These are phyloP conservation scores for Fusarium devonianum DNA, from an alignment of 2,329 filamentous ascomycete species.

Conservation along the genomic window DNA sequence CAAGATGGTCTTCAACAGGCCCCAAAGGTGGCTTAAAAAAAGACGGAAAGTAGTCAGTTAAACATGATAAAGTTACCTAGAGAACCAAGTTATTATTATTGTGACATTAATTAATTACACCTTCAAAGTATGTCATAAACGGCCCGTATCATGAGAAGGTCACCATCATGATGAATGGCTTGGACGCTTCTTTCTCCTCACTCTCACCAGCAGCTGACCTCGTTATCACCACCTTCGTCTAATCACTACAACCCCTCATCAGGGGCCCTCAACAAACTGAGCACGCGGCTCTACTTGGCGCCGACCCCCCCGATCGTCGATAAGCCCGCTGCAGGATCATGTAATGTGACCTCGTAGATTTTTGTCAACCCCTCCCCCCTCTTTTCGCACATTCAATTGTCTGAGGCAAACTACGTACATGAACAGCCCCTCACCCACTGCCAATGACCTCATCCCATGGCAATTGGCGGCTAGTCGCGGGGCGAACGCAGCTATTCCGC, in stretches of 20 bases:
- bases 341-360: conserved; percentile 35
- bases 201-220: background rate
- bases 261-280: conserved; percentile 1
- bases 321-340: conserved; percentile 17
- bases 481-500: conserved; percentile 31
- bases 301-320: conserved; percentile 20
- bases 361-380: conserved; percentile 5
- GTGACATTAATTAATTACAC: too few species aligned
- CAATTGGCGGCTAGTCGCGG: conserved; percentile 40
- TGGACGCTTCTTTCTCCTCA: too few species aligned
- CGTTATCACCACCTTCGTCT: background rate
- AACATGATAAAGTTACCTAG: conserved; percentile 30
- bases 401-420: background rate
- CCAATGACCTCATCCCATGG: too few species aligned
- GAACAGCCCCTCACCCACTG: too few species aligned
- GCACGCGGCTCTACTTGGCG: background rate
- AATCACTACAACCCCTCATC: background rate
- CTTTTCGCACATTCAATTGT: too few species aligned
- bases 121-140: background rate
- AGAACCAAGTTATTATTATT: background rate
- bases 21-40: conserved; percentile 3
- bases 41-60: conserved; percentile 27
- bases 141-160: conserved; percentile 20
- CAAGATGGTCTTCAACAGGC: conserved; percentile 39
- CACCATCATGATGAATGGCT: too few species aligned